These are phyloP conservation scores for Capsicum baccatum DNA, from an alignment of 257 asterid species.

Conservation along the genomic window DNA sequence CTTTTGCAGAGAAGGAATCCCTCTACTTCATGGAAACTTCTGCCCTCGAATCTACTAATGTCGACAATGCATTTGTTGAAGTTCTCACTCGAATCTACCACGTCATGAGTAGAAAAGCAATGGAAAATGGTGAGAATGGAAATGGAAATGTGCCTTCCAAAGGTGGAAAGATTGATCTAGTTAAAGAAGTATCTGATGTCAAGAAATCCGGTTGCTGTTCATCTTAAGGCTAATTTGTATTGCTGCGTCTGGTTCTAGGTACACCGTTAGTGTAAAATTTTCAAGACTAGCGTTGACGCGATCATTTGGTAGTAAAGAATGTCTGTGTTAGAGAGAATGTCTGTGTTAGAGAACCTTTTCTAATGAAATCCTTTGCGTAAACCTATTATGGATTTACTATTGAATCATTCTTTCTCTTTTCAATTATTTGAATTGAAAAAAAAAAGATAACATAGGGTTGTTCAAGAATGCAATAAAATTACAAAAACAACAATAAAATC, in stretches of 20 bases:
- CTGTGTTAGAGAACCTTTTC: background rate
- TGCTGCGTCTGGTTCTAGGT: background rate
- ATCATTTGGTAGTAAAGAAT: background rate
- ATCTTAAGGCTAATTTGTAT: background rate
- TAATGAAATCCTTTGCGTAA: conserved; percentile 7
- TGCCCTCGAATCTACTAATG: conserved; percentile 77
- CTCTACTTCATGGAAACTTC: conserved; percentile 91
- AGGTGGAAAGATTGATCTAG: conserved; percentile 79
- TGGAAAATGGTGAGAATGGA: conserved; percentile 64
- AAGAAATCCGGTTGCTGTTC: conserved; percentile 82
- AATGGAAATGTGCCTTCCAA: conserved; percentile 55
- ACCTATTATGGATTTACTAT: background rate
- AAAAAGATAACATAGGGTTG: too few relatives aligned
- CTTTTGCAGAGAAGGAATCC: conserved; percentile 76
- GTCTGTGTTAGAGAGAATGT: background rate
- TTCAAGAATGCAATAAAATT: too few relatives aligned
- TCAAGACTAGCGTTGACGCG: background rate
- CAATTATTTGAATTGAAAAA: background rate
- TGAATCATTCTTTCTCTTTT: conserved; percentile 14
- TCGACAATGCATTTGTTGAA: conserved; percentile 74
- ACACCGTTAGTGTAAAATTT: conserved; percentile 1
- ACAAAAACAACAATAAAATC: too few relatives aligned
- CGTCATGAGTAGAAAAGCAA: conserved; percentile 73
- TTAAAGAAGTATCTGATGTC: conserved; percentile 69
- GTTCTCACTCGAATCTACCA: conserved; percentile 74